A percentile compares a stretch with the other conserved stretches of the same genome.
phyloP scores from a whole-genome alignment of 2,329 filamentous ascomycete species.

The Sporothrix humicola region DNA sequence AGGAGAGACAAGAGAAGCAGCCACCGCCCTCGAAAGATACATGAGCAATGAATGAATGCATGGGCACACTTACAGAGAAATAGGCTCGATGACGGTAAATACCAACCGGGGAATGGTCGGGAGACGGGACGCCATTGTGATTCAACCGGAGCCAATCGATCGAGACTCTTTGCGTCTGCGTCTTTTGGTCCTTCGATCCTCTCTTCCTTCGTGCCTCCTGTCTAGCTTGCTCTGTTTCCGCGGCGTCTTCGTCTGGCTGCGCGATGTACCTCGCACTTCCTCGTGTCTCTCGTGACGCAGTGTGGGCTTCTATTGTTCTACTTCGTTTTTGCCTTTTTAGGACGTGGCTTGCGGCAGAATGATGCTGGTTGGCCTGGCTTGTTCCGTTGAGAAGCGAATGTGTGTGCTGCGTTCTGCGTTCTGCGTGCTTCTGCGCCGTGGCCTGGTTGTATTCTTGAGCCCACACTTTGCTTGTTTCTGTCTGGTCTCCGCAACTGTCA shows the following conservation, averaged over 20 bases:
- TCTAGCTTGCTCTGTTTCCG: background rate
- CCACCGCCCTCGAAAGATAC: background rate
- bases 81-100: slow-evolving; percentile 71
- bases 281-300: background rate
- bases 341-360: slow-evolving; percentile 19
- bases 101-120: slow-evolving; percentile 68
- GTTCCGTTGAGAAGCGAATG: slow-evolving; percentile 1
- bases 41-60: background rate
- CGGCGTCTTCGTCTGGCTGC: background rate
- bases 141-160: slow-evolving; percentile 10
- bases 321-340: slow-evolving; percentile 15
- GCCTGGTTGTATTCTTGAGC: background rate
- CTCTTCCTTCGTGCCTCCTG: background rate
- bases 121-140: slow-evolving; percentile 64
- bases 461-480: slow-evolving; percentile 20
- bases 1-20: background rate
- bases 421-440: slow-evolving; percentile 15
- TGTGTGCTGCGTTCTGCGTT: background rate
- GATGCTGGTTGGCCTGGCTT: slow-evolving; percentile 21
- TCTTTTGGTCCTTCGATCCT: background rate
- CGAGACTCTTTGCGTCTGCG: background rate
- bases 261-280: background rate
- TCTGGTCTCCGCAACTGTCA: slow-evolving; percentile 24
- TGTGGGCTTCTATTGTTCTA: background rate
- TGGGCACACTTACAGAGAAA: slow-evolving; percentile 63